Percentiles rank a stretch among this genome's conserved stretches.
Evolutionary conservation across 2,329 filamentous ascomycete species (phyloP).

Genomic region (Cadophora luteo-olivacea): DNA sequence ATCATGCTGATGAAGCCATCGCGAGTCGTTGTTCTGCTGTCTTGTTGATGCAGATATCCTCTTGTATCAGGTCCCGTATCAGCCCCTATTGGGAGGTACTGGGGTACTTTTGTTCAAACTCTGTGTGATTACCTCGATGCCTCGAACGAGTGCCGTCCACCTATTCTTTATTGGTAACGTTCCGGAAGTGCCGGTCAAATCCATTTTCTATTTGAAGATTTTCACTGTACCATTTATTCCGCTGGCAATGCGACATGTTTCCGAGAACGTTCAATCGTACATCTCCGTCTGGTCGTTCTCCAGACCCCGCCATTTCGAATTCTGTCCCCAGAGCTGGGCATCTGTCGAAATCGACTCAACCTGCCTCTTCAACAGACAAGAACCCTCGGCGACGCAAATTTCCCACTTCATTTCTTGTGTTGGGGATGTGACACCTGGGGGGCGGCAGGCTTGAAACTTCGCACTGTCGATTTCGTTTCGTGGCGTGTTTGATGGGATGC

Average conservation of each 20-base stretch:
- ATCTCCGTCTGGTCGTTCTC: not conserved
- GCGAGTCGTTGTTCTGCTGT: not conserved
- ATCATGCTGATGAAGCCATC: constrained; percentile 1
- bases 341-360: not conserved
- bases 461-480: constrained; percentile 6
- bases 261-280: not conserved
- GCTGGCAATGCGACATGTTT: not conserved
- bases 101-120: not conserved
- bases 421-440: not conserved
- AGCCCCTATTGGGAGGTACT: constrained; percentile 1
- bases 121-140: not conserved
- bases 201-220: not conserved
- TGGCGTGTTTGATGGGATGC: constrained; percentile 2
- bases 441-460: not conserved
- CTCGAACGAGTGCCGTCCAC: not conserved
- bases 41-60: not conserved
- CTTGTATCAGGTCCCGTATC: constrained; percentile 7
- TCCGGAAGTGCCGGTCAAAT: not conserved
- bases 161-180: not conserved
- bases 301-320: not conserved
- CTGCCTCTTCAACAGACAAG: not conserved
- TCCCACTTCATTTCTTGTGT: not conserved
- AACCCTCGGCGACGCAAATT: not conserved
- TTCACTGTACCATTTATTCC: not conserved
- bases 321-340: not conserved